Conservation (phyloP, 129 eudicot genomes). For the Daucus carota region DH1_v3.0 NC_030388.2:31538001-31538500, state of each 20-base stretch:
- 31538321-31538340: not conserved
- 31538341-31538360: not conserved
- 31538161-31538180: too few species aligned
- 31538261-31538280: not conserved
- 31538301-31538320: too few species aligned
- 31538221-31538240: not conserved
- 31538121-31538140: not conserved
- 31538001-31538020: slow-evolving; percentile 40
- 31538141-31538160: too few species aligned
- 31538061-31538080: not conserved
- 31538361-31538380: not conserved
- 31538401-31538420: not conserved
- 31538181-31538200: not conserved
- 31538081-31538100: not conserved
- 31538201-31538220: not conserved
- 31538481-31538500: not conserved
- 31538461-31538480: not conserved
- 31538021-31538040: not conserved
- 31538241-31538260: not conserved
- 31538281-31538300: not conserved
- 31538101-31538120: not conserved
- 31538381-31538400: not conserved
- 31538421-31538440: not conserved
- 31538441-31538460: not conserved
- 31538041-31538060: not conserved